Percentiles rank a stretch among this genome's conserved stretches.
These are phyloP conservation scores for Hypseocharis bilobata DNA, from an alignment of 441 rosid genomes.

Conservation along the genomic window DNA sequence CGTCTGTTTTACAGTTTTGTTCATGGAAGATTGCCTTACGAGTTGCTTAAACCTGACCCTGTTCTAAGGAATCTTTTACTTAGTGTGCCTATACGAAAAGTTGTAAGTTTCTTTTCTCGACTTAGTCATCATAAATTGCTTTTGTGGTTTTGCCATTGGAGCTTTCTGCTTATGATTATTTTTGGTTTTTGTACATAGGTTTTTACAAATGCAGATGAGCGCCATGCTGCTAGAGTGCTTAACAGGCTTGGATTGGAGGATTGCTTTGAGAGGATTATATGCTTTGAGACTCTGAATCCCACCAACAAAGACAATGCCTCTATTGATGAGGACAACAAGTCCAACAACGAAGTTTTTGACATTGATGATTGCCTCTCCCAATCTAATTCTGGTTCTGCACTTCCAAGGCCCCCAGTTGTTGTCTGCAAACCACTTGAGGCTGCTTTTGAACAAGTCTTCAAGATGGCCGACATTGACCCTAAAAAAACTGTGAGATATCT, in stretches of 20 bases:
- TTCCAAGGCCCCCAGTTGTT: conserved; percentile 57
- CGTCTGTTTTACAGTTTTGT: conserved; percentile 43
- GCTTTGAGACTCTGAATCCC: conserved; percentile 72
- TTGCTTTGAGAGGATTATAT: conserved; percentile 63
- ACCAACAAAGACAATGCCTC: conserved; percentile 22
- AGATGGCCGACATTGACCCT: conserved; percentile 57
- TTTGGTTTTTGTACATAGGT: conserved; percentile 30
- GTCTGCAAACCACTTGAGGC: conserved; percentile 80
- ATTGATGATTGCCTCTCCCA: conserved; percentile 43
- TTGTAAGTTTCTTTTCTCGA: conserved; percentile 41
- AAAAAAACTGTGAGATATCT: conserved; percentile 46
- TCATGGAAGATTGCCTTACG: conserved; percentile 81
- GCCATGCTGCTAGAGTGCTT: conserved; percentile 54
- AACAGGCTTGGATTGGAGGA: conserved; percentile 72
- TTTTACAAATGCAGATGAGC: conserved; percentile 70
- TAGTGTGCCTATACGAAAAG: conserved; percentile 61
- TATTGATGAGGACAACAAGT: conserved; percentile 24
- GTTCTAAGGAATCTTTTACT: conserved; percentile 55
- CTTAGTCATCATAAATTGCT: neutral
- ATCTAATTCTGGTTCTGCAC: conserved; percentile 27
- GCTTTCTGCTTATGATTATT: neutral
- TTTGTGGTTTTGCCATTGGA: neutral
- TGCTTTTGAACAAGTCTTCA: conserved; percentile 58
- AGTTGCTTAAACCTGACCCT: conserved; percentile 63
- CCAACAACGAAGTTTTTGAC: conserved; percentile 38